Conservation (phyloP, 495 filamentous ascomycete genomes). For the Tetracladium setigerum region DNA sequence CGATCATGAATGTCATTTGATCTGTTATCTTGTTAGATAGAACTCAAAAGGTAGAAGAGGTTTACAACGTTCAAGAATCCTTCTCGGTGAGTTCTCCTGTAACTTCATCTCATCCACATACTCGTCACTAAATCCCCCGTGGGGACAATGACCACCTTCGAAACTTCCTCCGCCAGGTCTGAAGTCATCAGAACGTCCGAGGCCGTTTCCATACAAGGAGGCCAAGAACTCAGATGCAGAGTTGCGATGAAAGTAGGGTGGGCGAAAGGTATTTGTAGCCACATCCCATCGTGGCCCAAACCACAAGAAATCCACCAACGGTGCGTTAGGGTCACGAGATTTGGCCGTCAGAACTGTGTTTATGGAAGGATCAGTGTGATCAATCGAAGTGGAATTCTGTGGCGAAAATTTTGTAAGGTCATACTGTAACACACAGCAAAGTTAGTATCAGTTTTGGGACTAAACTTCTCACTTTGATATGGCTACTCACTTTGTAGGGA, state of each 20-base stretch:
- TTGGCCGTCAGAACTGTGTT: conserved; percentile 75
- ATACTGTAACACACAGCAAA: conserved; percentile 76
- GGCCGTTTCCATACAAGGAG: conserved; percentile 40
- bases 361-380: conserved; percentile 79
- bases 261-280: conserved; percentile 69
- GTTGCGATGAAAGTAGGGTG: conserved; percentile 79
- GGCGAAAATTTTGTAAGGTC: conserved; percentile 67
- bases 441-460: background rate
- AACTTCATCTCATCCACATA: conserved; percentile 37
- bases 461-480: conserved; percentile 41
- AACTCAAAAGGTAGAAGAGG: background rate
- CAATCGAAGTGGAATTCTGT: conserved; percentile 59
- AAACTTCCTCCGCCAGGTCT: conserved; percentile 47
- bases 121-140: conserved; percentile 47
- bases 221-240: conserved; percentile 55
- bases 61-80: conserved; percentile 24
- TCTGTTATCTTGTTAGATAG: conserved; percentile 30
- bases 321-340: conserved; percentile 55
- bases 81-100: conserved; percentile 30
- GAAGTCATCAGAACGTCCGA: conserved; percentile 46
- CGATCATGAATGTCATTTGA: conserved; percentile 50
- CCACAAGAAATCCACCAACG: conserved; percentile 76
- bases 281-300: conserved; percentile 82
- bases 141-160: conserved; percentile 51
- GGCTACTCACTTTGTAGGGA: conserved; percentile 59